These are phyloP conservation scores for Ceratocystis variospora DNA, from an alignment of 2,329 filamentous ascomycete genomes.

Conservation along the genomic window DNA sequence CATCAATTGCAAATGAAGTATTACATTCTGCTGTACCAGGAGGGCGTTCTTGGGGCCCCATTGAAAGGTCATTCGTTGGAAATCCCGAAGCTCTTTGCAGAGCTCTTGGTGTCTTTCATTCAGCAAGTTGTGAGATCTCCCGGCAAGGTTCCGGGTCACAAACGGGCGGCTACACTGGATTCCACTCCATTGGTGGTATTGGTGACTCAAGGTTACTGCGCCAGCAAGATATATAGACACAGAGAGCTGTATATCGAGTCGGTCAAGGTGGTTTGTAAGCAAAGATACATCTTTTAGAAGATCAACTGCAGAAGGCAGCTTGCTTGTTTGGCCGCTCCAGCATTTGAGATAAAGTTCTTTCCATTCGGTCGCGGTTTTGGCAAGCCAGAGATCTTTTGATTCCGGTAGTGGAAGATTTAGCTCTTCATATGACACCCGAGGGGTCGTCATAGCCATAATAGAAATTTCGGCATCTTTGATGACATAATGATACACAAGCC, in stretches of 20 bases:
- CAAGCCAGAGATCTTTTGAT: constrained; percentile 50
- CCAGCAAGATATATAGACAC: constrained; percentile 49
- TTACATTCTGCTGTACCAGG: constrained; percentile 34
- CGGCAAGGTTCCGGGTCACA: constrained; percentile 27
- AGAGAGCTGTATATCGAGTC: constrained; percentile 43
- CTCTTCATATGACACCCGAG: constrained; percentile 55
- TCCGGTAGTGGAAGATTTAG: constrained; percentile 52
- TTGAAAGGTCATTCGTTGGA: constrained; percentile 31
- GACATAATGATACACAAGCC: constrained; percentile 51
- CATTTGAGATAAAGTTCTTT: constrained; percentile 42
- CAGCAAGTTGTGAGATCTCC: constrained; percentile 34
- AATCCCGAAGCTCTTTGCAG: constrained; percentile 39
- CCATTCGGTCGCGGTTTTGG: constrained; percentile 50
- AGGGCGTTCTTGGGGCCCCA: constrained; percentile 27
- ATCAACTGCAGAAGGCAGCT: constrained; percentile 40
- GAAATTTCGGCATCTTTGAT: constrained; percentile 53
- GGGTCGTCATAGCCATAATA: constrained; percentile 50
- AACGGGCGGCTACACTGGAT: constrained; percentile 37
- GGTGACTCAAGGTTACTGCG: constrained; percentile 51
- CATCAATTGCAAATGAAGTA: constrained; percentile 45
- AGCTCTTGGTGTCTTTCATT: constrained; percentile 49
- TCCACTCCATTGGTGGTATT: constrained; percentile 48
- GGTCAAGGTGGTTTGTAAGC: constrained; percentile 34
- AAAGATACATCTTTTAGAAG: constrained; percentile 43
- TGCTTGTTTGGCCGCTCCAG: constrained; percentile 28